A percentile compares a stretch with the other conserved stretches of the same genome.
These are phyloP conservation scores for Aspergillus fischeri DNA, from an alignment of 2,329 filamentous ascomycete genomes.

Conservation along the genomic window DNA sequence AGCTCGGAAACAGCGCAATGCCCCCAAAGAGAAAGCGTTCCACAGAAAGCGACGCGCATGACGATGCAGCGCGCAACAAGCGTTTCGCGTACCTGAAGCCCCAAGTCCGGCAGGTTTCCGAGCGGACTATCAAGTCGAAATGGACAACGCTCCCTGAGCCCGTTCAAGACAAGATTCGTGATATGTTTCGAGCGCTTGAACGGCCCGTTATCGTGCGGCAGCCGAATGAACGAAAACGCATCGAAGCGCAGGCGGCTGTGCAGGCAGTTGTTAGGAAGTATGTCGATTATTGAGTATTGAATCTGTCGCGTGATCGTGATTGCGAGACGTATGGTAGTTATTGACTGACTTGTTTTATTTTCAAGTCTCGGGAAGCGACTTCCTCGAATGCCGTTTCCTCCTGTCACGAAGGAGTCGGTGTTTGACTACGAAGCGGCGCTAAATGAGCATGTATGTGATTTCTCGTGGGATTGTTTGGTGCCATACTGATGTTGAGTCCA, in stretches of 20 bases:
- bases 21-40: constrained; percentile 26
- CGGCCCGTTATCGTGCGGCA: constrained; percentile 42
- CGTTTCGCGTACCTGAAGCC: constrained; percentile 39
- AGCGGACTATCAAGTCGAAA: constrained; percentile 43
- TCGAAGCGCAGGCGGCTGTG: constrained; percentile 40
- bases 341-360: not conserved
- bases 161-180: constrained; percentile 40
- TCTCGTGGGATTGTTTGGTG: not conserved
- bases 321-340: not conserved
- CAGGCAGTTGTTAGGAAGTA: constrained; percentile 42
- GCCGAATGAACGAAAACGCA: constrained; percentile 39
- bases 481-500: constrained; percentile 17
- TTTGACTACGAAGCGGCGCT: constrained; percentile 44
- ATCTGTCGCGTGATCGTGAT: not conserved
- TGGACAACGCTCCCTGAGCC: constrained; percentile 43
- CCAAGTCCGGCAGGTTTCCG: constrained; percentile 38
- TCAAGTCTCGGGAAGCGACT: constrained; percentile 37
- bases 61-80: constrained; percentile 19
- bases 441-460: constrained; percentile 37
- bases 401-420: constrained; percentile 37
- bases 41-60: constrained; percentile 14
- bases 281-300: constrained; percentile 5
- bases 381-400: constrained; percentile 45
- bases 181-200: constrained; percentile 40
- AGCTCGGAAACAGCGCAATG: constrained; percentile 6